A percentile compares a stretch with the other conserved stretches of the same genome.
Evolutionary conservation across 2,329 filamentous ascomycete species (phyloP).

Genomic region (Penicillium sp.): DNA sequence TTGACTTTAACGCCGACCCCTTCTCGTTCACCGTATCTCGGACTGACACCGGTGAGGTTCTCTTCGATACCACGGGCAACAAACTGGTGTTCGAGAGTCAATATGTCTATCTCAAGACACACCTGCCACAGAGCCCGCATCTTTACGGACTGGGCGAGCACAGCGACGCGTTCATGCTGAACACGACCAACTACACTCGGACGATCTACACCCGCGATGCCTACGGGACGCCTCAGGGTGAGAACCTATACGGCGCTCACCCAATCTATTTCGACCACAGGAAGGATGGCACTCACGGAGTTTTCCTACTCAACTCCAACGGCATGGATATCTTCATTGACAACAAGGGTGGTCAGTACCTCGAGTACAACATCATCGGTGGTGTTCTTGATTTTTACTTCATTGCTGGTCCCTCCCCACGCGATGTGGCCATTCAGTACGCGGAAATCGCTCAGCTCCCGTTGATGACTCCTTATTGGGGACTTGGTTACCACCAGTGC

Average conservation of each 20-base stretch:
- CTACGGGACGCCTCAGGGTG: conserved; percentile 55
- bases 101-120: conserved; percentile 67
- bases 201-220: conserved; percentile 65
- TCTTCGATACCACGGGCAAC: conserved; percentile 65
- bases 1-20: conserved; percentile 39
- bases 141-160: conserved; percentile 74
- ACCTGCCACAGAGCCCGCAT: conserved; percentile 62
- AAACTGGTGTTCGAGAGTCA: conserved; percentile 69
- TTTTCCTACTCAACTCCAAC: conserved; percentile 66
- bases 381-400: conserved; percentile 69
- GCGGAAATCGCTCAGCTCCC: conserved; percentile 49
- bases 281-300: conserved; percentile 54
- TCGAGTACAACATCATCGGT: conserved; percentile 72
- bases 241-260: conserved; percentile 67
- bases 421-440: conserved; percentile 56
- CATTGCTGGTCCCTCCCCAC: conserved; percentile 53
- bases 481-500: conserved; percentile 59
- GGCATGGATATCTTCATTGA: conserved; percentile 70
- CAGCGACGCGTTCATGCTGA: conserved; percentile 63
- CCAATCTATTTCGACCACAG: conserved; percentile 68
- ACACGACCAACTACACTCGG: conserved; percentile 63
- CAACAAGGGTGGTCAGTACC: conserved; percentile 56
- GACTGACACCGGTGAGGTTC: conserved; percentile 13
- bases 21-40: conserved; percentile 61
- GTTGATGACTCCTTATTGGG: conserved; percentile 60